These are phyloP conservation scores for Cladosporium austrohemisphaericum DNA, from an alignment of 2,329 filamentous ascomycete genomes.

Conservation along the genomic window DNA sequence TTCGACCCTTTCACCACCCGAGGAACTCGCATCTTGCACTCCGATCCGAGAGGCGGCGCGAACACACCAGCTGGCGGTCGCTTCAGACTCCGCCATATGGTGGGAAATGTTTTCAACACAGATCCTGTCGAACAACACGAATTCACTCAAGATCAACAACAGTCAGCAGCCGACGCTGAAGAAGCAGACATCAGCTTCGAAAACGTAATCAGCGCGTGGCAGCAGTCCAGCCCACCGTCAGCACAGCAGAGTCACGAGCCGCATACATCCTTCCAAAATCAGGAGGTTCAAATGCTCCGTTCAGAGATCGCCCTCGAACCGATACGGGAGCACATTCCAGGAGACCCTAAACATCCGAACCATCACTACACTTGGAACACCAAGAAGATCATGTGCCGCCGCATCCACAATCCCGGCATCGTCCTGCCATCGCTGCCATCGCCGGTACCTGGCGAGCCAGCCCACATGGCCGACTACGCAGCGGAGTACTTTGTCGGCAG, in stretches of 20 bases:
- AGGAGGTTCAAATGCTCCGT: slow-evolving; percentile 11
- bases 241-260: slow-evolving; percentile 1
- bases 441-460: not conserved
- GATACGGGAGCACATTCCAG: slow-evolving; percentile 10
- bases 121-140: not conserved
- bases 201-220: slow-evolving; percentile 9
- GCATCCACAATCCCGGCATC: slow-evolving; percentile 11
- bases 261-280: not conserved
- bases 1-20: not conserved
- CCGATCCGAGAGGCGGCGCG: not conserved
- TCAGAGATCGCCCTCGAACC: slow-evolving; percentile 14
- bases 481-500: slow-evolving; percentile 6
- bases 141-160: too few relatives aligned
- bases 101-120: not conserved
- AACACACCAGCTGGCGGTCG: not conserved
- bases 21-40: not conserved
- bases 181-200: not conserved
- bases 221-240: not conserved
- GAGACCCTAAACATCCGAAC: slow-evolving; percentile 16
- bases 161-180: too few relatives aligned
- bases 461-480: not conserved
- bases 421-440: slow-evolving; percentile 5
- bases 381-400: slow-evolving; percentile 20
- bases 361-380: slow-evolving; percentile 20
- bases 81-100: not conserved